Percentiles rank a stretch among this genome's conserved stretches.
Conservation (phyloP, 345 rosid genomes). For the Populus nigra region DNA sequence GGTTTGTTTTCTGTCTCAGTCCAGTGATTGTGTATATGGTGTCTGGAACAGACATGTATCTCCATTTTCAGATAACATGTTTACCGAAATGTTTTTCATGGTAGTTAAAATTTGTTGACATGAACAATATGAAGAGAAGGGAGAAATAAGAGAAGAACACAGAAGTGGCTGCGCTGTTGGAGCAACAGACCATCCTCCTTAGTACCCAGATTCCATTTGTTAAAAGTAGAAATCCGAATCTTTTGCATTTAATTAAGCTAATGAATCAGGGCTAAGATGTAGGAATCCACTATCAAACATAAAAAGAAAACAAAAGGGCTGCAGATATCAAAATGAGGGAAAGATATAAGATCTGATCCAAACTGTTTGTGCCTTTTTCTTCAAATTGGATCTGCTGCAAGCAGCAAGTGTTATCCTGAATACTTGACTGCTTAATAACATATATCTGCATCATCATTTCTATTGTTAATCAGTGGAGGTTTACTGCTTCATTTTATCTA, state of each 20-base stretch:
- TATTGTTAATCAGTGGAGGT: neutral
- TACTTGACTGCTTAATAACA: neutral
- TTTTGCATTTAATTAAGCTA: neutral
- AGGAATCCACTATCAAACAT: neutral
- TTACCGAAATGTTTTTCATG: neutral
- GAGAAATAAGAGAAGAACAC: neutral
- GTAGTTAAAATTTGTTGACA: neutral
- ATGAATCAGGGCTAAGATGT: neutral
- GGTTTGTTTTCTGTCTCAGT: slow-evolving; percentile 42
- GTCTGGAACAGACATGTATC: neutral
- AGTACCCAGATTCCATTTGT: neutral
- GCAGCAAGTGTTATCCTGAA: neutral
- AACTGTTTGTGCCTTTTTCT: neutral
- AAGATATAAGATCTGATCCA: neutral
- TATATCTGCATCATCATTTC: neutral
- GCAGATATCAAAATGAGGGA: neutral
- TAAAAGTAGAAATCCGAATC: neutral
- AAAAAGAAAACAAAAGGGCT: neutral
- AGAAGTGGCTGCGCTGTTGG: neutral
- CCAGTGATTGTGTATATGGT: neutral
- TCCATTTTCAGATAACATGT: neutral
- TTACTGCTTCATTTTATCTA: neutral
- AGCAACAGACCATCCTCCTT: neutral
- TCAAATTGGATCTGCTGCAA: neutral
- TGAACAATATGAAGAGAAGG: neutral